Percentiles rank a stretch among this genome's conserved stretches.
Conservation (phyloP, 768 basidiomycete species). For the Podaxis sp. region DNA sequence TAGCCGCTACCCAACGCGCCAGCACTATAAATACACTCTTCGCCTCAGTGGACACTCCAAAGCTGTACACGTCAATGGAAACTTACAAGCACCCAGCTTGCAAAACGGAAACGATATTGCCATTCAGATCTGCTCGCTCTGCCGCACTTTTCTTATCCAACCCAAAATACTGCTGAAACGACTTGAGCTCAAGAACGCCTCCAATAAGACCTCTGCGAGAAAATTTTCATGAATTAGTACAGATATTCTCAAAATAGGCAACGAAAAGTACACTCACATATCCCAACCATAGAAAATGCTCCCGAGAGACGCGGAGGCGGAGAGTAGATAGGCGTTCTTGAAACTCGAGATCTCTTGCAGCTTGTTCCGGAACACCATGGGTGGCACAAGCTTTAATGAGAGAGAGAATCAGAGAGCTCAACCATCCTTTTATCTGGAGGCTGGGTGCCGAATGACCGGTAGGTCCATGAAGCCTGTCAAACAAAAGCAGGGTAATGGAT, state of each 20-base stretch:
- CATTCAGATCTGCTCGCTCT: slow-evolving; percentile 39
- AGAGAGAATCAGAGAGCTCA: neutral
- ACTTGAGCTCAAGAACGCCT: slow-evolving; percentile 41
- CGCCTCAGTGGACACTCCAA: neutral
- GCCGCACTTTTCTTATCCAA: slow-evolving; percentile 33
- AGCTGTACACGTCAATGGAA: neutral
- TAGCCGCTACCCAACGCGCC: slow-evolving; percentile 41
- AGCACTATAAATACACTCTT: slow-evolving; percentile 29
- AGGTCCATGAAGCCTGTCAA: neutral
- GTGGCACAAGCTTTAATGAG: neutral
- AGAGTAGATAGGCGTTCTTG: slow-evolving; percentile 44
- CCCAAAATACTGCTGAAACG: slow-evolving; percentile 49
- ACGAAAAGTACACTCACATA: slow-evolving; percentile 23
- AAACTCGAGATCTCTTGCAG: slow-evolving; percentile 27
- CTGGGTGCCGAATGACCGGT: neutral
- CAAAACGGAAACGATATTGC: slow-evolving; percentile 49
- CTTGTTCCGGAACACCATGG: slow-evolving; percentile 25
- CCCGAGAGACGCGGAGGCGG: slow-evolving; percentile 43
- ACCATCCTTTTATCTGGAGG: neutral
- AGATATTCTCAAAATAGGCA: neutral
- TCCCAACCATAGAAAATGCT: slow-evolving; percentile 54
- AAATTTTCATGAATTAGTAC: neutral
- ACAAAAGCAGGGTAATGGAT: neutral
- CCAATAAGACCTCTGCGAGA: slow-evolving; percentile 39
- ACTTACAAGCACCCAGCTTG: slow-evolving; percentile 50